Conservation (phyloP, 2,329 filamentous ascomycete genomes). For the Escovopsis weberi region DNA sequence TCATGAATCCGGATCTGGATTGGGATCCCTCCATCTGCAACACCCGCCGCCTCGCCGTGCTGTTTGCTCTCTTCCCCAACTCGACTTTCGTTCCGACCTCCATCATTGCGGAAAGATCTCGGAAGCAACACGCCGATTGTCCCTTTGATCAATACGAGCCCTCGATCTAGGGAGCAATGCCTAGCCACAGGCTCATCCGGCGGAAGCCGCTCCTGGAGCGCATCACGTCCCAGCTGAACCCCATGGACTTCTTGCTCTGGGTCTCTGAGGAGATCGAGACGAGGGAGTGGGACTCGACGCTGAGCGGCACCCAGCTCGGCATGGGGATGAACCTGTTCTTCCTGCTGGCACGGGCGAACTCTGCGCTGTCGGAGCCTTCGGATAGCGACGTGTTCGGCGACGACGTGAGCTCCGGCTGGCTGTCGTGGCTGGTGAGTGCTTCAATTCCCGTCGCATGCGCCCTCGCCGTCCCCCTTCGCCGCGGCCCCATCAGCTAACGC, state of each 20-base stretch:
- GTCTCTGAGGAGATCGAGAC: conserved; percentile 86
- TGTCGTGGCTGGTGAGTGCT: conserved; percentile 38
- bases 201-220: conserved; percentile 67
- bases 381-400: conserved; percentile 80
- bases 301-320: conserved; percentile 62
- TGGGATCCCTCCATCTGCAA: no score
- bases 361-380: conserved; percentile 26
- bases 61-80: background rate
- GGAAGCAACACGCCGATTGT: no score
- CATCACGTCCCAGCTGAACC: conserved; percentile 66
- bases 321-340: conserved; percentile 65
- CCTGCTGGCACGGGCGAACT: conserved; percentile 70
- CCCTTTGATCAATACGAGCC: no score
- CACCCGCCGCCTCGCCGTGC: no score
- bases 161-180: conserved; percentile 35
- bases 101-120: no score
- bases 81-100: no score
- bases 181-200: conserved; percentile 56
- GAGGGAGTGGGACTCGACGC: conserved; percentile 75
- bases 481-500: background rate
- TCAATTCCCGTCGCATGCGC: conserved; percentile 4
- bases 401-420: conserved; percentile 47
- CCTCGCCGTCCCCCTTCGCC: background rate
- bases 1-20: no score
- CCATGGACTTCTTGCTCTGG: conserved; percentile 81